A percentile compares a stretch with the other conserved stretches of the same genome.
Conservation (phyloP, 352 stramenopile genomes). For the Globisporangium rhizosaccharum region DNA sequence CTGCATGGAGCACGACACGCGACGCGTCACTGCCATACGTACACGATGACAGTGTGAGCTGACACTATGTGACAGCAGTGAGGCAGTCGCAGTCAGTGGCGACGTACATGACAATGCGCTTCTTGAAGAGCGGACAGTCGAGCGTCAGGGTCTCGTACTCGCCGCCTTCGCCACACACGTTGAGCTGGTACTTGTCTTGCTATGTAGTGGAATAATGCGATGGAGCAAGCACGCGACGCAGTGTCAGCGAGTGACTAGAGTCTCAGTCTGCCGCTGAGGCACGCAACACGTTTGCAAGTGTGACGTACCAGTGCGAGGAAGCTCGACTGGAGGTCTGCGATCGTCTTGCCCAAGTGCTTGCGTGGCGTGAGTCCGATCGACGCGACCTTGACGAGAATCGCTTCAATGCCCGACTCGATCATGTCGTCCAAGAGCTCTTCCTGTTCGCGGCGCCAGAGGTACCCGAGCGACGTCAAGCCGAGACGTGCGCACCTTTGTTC, state of each 20-base stretch:
- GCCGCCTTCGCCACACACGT: slow-evolving; percentile 98
- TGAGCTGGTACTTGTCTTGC: slow-evolving; percentile 95
- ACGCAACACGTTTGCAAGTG: neutral
- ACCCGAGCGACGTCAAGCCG: slow-evolving; percentile 92
- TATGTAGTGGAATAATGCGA: slow-evolving; percentile 24
- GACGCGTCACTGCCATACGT: slow-evolving; percentile 65
- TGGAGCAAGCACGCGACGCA: neutral
- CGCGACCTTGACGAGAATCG: slow-evolving; percentile 96
- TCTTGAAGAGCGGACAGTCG: slow-evolving; percentile 95
- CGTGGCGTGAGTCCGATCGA: slow-evolving; percentile 88
- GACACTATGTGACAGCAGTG: neutral
- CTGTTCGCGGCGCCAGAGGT: slow-evolving; percentile 94
- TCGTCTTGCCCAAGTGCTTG: slow-evolving; percentile 81
- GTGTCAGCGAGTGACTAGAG: neutral
- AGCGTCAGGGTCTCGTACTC: slow-evolving; percentile 99
- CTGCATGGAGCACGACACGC: slow-evolving; percentile 89
- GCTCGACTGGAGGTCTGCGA: slow-evolving; percentile 82
- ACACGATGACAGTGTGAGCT: slow-evolving; percentile 4
- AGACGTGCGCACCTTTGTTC: slow-evolving; percentile 85
- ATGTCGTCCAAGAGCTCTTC: slow-evolving; percentile 93
- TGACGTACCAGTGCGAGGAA: slow-evolving; percentile 85
- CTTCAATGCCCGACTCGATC: slow-evolving; percentile 90
- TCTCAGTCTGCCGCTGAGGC: neutral
- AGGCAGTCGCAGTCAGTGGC: neutral
- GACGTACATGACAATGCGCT: slow-evolving; percentile 87